Conservation (phyloP, 2,329 filamentous ascomycete species). For the Phialophora tarda region DNA sequence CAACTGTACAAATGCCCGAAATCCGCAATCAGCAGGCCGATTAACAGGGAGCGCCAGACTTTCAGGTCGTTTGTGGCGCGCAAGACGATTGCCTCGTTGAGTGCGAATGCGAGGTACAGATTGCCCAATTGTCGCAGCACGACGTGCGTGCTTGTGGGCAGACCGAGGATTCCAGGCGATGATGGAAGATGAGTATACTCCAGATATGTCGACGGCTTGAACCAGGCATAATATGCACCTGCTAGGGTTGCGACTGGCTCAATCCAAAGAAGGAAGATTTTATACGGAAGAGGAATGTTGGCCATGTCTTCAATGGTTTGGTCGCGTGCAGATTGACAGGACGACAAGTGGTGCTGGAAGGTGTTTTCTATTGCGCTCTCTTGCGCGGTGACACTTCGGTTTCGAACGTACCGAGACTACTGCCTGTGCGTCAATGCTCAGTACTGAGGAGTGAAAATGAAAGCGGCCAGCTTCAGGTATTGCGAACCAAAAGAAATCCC, state of each 20-base stretch:
- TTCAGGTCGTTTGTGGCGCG: conserved; percentile 69
- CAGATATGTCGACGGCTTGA: conserved; percentile 64
- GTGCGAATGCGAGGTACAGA: conserved; percentile 75
- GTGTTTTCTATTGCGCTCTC: not conserved
- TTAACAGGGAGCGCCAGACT: conserved; percentile 72
- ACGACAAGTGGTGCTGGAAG: conserved; percentile 8
- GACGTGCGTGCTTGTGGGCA: conserved; percentile 68
- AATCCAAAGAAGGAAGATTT: conserved; percentile 75
- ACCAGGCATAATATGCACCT: conserved; percentile 61
- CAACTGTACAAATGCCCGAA: conserved; percentile 75
- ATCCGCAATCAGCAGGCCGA: conserved; percentile 74
- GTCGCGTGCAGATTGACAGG: conserved; percentile 7
- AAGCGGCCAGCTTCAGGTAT: not conserved
- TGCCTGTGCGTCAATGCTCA: not conserved
- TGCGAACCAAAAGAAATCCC: not conserved
- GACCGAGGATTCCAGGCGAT: conserved; percentile 49
- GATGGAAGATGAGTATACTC: conserved; percentile 64
- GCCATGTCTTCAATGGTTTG: conserved; percentile 44
- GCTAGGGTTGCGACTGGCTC: conserved; percentile 64
- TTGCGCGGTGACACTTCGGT: not conserved
- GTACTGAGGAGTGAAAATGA: not conserved
- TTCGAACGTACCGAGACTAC: not conserved
- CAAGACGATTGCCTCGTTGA: conserved; percentile 78
- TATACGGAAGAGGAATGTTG: conserved; percentile 66
- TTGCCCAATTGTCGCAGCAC: conserved; percentile 77